These are phyloP conservation scores for Flaveria sonorensis DNA, from an alignment of 129 eudicot genomes.

Conservation along the genomic window DNA sequence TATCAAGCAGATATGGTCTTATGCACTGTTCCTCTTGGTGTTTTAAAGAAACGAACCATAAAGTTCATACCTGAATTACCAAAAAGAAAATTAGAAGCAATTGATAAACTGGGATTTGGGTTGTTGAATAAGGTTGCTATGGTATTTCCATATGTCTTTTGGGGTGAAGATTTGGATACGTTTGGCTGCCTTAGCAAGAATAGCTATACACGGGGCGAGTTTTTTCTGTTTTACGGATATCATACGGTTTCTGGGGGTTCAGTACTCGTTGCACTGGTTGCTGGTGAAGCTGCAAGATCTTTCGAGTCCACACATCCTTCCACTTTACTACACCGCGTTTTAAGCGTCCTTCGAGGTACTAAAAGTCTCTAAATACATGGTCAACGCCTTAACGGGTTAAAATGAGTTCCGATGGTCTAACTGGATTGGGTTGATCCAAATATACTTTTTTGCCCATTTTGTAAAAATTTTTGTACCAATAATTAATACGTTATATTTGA, in stretches of 20 bases:
- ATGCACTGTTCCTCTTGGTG: constrained; percentile 96
- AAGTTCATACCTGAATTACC: constrained; percentile 77
- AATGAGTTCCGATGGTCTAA: neutral
- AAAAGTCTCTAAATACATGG: constrained; percentile 19
- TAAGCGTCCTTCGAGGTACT: constrained; percentile 80
- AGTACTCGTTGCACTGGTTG: constrained; percentile 81
- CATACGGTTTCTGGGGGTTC: constrained; percentile 95
- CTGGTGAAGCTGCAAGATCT: constrained; percentile 85
- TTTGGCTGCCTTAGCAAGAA: constrained; percentile 71
- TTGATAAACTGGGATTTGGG: constrained; percentile 81
- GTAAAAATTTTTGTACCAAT: neutral
- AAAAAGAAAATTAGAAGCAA: constrained; percentile 70
- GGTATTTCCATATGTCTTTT: constrained; percentile 74
- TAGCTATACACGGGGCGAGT: constrained; percentile 67
- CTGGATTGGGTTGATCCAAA: neutral
- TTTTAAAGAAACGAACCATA: constrained; percentile 58
- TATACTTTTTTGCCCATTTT: neutral
- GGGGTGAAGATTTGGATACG: constrained; percentile 98
- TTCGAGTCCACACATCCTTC: constrained; percentile 68
- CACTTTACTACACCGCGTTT: constrained; percentile 67
- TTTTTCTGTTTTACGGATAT: constrained; percentile 84
- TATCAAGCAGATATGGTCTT: constrained; percentile 75
- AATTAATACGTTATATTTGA: neutral
- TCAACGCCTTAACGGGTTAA: neutral
- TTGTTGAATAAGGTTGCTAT: constrained; percentile 88